phyloP scores from a whole-genome alignment of 2,329 filamentous ascomycete genomes.

The Elsinoe batatas region DNA sequence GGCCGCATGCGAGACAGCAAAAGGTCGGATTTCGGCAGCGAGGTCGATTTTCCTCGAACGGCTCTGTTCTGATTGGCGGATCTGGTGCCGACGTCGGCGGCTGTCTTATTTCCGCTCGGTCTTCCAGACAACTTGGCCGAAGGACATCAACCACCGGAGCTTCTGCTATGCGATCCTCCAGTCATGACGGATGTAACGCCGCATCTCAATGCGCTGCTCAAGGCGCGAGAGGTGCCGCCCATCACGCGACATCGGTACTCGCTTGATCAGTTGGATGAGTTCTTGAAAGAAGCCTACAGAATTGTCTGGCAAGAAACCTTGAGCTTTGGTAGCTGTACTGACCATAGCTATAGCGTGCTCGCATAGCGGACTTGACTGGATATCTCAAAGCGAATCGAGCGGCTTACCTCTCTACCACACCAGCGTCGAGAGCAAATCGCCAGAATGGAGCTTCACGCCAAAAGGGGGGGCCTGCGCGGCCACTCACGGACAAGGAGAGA shows the following conservation, averaged over 20 bases:
- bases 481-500: conserved; percentile 70
- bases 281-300: conserved; percentile 85
- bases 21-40: background rate
- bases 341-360: conserved; percentile 55
- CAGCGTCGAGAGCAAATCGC: conserved; percentile 40
- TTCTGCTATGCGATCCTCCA: background rate
- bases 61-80: background rate
- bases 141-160: background rate
- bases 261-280: conserved; percentile 57
- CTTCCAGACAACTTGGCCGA: conserved; percentile 1
- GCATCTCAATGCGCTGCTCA: conserved; percentile 58
- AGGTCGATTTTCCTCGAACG: background rate
- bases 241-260: conserved; percentile 36
- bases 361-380: conserved; percentile 68
- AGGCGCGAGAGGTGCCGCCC: conserved; percentile 44
- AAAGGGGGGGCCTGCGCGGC: conserved; percentile 37
- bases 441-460: conserved; percentile 22
- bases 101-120: conserved; percentile 6
- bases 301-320: conserved; percentile 52
- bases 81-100: background rate
- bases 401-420: conserved; percentile 78
- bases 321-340: conserved; percentile 19
- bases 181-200: conserved; percentile 53
- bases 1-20: background rate
- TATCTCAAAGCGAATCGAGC: conserved; percentile 79